These are phyloP conservation scores for Pugionium cornutum DNA, from an alignment of 345 rosid genomes.

Conservation along the genomic window DNA sequence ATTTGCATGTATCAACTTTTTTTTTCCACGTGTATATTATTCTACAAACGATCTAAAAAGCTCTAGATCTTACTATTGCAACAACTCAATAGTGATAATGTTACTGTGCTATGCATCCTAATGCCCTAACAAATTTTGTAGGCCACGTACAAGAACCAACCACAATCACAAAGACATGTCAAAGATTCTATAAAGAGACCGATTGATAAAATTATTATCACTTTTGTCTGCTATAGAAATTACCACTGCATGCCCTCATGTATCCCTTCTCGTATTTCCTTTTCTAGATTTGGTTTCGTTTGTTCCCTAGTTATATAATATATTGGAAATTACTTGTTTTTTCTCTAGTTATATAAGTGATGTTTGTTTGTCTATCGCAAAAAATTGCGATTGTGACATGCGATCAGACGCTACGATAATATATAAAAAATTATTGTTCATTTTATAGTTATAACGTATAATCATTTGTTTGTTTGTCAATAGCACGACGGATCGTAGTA, in stretches of 20 bases:
- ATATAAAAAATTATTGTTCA: too few relatives aligned
- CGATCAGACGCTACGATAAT: too few relatives aligned
- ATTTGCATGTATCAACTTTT: conserved; percentile 23
- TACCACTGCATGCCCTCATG: conserved; percentile 6
- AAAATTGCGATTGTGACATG: too few relatives aligned
- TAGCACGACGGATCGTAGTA: too few relatives aligned
- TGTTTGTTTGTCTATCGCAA: too few relatives aligned
- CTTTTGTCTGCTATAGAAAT: conserved; percentile 17
- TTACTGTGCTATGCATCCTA: too few relatives aligned
- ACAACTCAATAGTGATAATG: neutral
- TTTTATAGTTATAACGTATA: too few relatives aligned
- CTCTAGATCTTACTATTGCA: neutral
- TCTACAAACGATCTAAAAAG: conserved; percentile 6
- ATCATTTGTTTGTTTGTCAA: too few relatives aligned
- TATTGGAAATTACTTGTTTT: neutral
- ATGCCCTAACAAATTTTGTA: neutral
- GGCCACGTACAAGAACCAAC: conserved; percentile 3
- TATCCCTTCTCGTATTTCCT: conserved; percentile 13
- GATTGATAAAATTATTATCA: conserved; percentile 11
- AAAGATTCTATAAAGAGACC: neutral
- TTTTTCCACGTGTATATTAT: conserved; percentile 23
- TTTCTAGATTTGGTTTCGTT: conserved; percentile 5
- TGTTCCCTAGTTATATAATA: conserved; percentile 2
- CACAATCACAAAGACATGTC: conserved; percentile 10
- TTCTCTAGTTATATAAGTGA: neutral